Evolutionary conservation across 1,139 yeast species (phyloP), one percentile per base, ranked within the genome.

Genomic region (Taphrina flavorubra): DNA sequence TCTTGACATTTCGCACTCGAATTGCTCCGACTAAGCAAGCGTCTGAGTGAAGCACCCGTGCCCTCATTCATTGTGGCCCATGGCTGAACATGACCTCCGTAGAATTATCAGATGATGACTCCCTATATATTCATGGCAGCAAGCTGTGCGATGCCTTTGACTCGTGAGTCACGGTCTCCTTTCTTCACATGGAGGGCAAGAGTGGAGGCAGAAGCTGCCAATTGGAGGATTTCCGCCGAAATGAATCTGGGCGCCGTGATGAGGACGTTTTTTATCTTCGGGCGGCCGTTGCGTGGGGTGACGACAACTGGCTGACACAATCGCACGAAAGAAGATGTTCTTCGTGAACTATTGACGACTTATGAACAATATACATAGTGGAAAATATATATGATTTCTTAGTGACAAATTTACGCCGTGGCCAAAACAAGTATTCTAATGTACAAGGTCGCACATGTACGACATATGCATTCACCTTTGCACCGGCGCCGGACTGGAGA

Each of bases 1-100:
- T 49, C 36, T 11, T 25, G 36, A 44, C 47, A 44, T 20, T 25
- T 49, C 6, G 36, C 53, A n/a, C 31, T 25, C 2, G 53, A 49
- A 20, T 20, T 49, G n/a, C 53, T 49, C 11, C 53, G 53, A 49
- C 7, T 49, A 14, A 49, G 53, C n/a, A 49, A 34, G n/a, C 53
- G 53, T n/a, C 53, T 18, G 36, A 49, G 34, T 1, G 53, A 49
- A 11, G 53, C 13, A 18, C 36, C 20, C 6, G 53, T 20, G 31
- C 53, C n/a, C 36, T 49, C 53, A 11, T 8, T 49, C 53, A 49
- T 49, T 25, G 31, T 25, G 31, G 4, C 31, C 31, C 31, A 25
- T 25, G 31, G 31, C 31, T 25, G 31, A 25, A 25, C 4, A 25
- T 25, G 31, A 25, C 31, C 31, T 25, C 31, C 2, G 4, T 4